Conservation (phyloP, 768 basidiomycete genomes). For the Neoboletus magnificus region DNA sequence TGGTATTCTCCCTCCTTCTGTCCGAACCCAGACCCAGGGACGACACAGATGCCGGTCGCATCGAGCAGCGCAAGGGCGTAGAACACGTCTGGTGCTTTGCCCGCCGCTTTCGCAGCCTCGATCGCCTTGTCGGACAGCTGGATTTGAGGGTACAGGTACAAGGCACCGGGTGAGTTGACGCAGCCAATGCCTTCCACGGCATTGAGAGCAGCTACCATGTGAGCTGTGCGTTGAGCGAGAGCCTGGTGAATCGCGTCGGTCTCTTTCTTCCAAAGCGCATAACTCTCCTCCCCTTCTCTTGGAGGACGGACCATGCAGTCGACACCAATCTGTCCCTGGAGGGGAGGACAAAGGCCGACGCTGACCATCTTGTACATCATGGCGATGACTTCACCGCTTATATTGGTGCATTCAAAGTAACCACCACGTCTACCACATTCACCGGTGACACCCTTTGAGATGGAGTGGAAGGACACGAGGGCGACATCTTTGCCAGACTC, state of each 20-base stretch:
- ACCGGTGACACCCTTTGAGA: constrained; percentile 93
- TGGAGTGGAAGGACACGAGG: constrained; percentile 95
- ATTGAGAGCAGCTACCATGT: constrained; percentile 81
- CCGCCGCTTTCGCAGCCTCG: constrained; percentile 63
- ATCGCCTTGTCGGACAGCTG: constrained; percentile 68
- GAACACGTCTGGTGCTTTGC: constrained; percentile 84
- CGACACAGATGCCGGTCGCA: constrained; percentile 88
- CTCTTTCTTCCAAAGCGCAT: constrained; percentile 78
- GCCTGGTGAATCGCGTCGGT: constrained; percentile 75
- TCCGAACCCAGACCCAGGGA: constrained; percentile 93
- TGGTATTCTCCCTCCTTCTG: constrained; percentile 90
- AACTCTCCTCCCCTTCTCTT: constrained; percentile 67
- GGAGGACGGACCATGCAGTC: constrained; percentile 95
- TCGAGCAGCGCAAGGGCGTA: constrained; percentile 85
- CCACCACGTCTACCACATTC: constrained; percentile 98
- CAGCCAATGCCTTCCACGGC: constrained; percentile 84
- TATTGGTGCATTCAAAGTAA: constrained; percentile 90
- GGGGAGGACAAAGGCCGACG: constrained; percentile 85
- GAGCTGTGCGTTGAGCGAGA: constrained; percentile 62
- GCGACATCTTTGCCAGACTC: constrained; percentile 59
- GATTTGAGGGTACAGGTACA: constrained; percentile 91
- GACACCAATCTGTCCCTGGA: constrained; percentile 90
- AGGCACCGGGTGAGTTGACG: constrained; percentile 84
- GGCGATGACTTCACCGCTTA: constrained; percentile 71
- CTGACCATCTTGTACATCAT: constrained; percentile 96